Evolutionary conservation across 139 green algal genomes (phyloP).

Genomic region (Pseudopediastrum boryanum): DNA sequence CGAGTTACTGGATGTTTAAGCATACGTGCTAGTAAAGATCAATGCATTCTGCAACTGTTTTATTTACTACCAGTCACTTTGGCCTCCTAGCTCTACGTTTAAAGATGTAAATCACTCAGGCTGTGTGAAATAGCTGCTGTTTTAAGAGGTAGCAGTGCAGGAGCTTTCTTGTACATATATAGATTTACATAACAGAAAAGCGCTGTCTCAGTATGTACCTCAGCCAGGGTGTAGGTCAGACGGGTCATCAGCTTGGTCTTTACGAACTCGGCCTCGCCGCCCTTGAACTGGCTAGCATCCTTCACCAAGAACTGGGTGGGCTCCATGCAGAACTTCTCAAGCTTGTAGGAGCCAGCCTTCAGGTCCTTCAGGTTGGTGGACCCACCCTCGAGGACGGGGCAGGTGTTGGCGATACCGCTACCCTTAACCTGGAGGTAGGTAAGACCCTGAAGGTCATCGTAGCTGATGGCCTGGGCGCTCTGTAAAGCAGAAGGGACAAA

Average conservation of each 20-base stretch:
- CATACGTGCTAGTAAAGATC: no score
- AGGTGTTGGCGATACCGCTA: conserved; percentile 98
- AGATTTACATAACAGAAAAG: no score
- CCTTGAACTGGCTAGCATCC: conserved; percentile 89
- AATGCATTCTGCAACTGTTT: no score
- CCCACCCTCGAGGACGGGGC: conserved; percentile 86
- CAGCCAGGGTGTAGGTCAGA: conserved; percentile 98
- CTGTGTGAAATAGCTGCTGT: no score
- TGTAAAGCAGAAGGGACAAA: conserved; percentile 46
- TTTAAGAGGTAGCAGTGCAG: no score
- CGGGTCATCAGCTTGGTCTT: conserved; percentile 99
- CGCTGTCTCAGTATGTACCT: no score
- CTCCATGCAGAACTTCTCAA: conserved; percentile 99
- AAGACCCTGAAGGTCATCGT: conserved; percentile 94
- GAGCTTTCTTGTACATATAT: no score
- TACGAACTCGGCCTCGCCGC: conserved; percentile 87
- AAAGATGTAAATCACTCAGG: no score
- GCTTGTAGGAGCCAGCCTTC: conserved; percentile 90
- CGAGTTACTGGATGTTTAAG: no score
- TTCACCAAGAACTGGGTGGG: conserved; percentile 95
- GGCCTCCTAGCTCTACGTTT: no score
- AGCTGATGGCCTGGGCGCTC: conserved; percentile 88
- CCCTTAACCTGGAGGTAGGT: conserved; percentile 99
- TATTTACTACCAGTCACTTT: no score
- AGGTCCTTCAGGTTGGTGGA: conserved; percentile 83